phyloP scores from a whole-genome alignment of 129 eudicot species.

The Tanacetum coccineum region DNA sequence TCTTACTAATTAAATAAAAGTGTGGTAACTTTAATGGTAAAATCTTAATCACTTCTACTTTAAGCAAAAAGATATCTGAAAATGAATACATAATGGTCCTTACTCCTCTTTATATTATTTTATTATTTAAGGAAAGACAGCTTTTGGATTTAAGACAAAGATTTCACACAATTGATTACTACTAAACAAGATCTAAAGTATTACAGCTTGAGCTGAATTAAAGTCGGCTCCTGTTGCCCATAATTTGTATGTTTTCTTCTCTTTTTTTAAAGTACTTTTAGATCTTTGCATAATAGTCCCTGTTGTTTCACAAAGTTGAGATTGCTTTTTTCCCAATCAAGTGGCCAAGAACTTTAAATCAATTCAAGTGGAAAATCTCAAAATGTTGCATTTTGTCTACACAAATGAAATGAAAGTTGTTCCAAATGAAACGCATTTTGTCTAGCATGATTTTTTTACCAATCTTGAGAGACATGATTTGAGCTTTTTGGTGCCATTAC shows the following conservation, averaged over 20 bases:
- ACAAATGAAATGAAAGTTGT: no score
- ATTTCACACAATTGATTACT: slow-evolving; percentile 23
- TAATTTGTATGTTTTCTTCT: neutral
- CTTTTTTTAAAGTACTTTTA: neutral
- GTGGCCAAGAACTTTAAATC: no score
- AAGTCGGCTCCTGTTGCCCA: slow-evolving; percentile 27
- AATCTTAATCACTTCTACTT: neutral
- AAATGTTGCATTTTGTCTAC: no score
- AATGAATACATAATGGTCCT: slow-evolving; percentile 17
- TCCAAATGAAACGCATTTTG: no score
- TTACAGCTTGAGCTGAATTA: slow-evolving; percentile 29
- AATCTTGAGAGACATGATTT: no score
- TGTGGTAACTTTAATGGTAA: slow-evolving; percentile 7
- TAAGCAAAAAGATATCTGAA: slow-evolving; percentile 8
- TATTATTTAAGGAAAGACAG: slow-evolving; percentile 18
- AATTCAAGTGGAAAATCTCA: no score
- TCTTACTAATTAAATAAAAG: slow-evolving; percentile 9
- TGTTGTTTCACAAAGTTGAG: neutral
- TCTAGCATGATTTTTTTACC: no score
- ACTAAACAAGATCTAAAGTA: slow-evolving; percentile 9
- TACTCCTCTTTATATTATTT: neutral
- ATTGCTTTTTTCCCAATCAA: no score
- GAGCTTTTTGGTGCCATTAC: no score
- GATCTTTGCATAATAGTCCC: slow-evolving; percentile 13
- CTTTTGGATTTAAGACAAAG: slow-evolving; percentile 40